Percentiles rank a stretch among this genome's conserved stretches.
Conservation (phyloP, 192 early-diverging fungal genomes). For the Chytriomyces hyalinus region DNA sequence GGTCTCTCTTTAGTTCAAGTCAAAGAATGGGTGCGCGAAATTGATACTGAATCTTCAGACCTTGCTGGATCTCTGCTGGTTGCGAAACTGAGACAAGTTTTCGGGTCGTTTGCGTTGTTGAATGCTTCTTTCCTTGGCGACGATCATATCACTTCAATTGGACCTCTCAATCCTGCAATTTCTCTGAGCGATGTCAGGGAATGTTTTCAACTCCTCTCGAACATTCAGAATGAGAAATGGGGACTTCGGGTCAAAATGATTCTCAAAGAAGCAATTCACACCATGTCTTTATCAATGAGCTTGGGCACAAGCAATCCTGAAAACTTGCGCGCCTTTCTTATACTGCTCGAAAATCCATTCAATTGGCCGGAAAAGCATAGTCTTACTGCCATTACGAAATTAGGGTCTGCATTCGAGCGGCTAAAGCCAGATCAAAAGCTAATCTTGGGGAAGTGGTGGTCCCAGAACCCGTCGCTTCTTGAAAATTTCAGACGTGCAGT, state of each 20-base stretch:
- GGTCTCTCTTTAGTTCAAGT: slow-evolving; percentile 4
- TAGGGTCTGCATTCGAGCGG: background rate
- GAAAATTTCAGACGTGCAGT: slow-evolving; percentile 20
- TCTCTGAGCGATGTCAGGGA: slow-evolving; percentile 2
- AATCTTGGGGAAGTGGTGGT: slow-evolving; percentile 25
- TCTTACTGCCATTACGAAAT: background rate
- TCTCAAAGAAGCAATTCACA: slow-evolving; percentile 7
- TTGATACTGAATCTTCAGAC: slow-evolving; percentile 2
- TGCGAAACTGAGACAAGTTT: background rate
- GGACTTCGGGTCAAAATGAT: slow-evolving; percentile 7
- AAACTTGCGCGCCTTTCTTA: slow-evolving; percentile 14
- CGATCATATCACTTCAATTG: background rate
- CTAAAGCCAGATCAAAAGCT: background rate
- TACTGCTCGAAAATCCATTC: slow-evolving; percentile 25
- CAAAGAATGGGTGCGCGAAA: background rate
- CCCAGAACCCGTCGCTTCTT: background rate
- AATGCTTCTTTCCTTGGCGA: slow-evolving; percentile 10
- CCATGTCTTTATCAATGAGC: background rate
- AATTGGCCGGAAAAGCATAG: background rate
- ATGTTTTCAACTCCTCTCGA: background rate
- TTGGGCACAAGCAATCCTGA: background rate
- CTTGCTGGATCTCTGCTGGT: background rate
- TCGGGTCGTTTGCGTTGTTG: slow-evolving; percentile 5
- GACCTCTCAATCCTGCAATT: background rate
- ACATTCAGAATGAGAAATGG: slow-evolving; percentile 18